Evolutionary conservation across 2,329 filamentous ascomycete genomes (phyloP).

Genomic region (Malbranchea cinnamomea): DNA sequence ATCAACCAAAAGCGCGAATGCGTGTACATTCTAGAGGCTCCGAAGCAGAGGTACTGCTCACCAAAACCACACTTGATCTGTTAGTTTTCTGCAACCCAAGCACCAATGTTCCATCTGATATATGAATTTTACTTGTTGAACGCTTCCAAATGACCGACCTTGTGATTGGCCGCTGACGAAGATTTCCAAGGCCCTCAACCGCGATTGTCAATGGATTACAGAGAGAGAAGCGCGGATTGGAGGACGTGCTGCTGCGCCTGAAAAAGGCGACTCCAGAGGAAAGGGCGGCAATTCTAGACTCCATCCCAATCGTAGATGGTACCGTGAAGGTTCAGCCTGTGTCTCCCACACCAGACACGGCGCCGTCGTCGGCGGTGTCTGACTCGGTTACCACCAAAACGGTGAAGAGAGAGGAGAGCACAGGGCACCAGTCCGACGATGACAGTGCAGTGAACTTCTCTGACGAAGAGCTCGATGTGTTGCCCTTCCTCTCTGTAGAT

Average conservation of each 20-base stretch:
- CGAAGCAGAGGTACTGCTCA: constrained; percentile 10
- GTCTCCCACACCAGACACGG: constrained; percentile 3
- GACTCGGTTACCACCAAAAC: constrained; percentile 1
- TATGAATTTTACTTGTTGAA: too few species aligned
- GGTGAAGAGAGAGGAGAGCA: constrained; percentile 3
- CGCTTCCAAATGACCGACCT: too few species aligned
- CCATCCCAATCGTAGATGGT: constrained; percentile 9
- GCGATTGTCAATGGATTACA: constrained; percentile 11
- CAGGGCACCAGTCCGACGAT: constrained; percentile 9
- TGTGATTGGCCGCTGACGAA: background rate
- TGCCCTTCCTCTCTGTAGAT: constrained; percentile 10
- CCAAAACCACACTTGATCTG: too few species aligned
- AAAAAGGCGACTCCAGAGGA: constrained; percentile 10
- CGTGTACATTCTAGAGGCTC: constrained; percentile 11
- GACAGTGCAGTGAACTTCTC: constrained; percentile 9
- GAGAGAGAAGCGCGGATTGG: constrained; percentile 9
- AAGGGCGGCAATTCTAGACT: constrained; percentile 7
- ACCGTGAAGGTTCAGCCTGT: constrained; percentile 5
- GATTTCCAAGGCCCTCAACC: constrained; percentile 10
- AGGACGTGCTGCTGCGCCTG: constrained; percentile 8
- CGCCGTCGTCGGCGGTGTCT: constrained; percentile 3
- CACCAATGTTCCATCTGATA: too few species aligned
- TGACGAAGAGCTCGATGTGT: constrained; percentile 10
- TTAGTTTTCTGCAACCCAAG: too few species aligned
- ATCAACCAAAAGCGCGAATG: constrained; percentile 13